Evolutionary conservation across 179 eudicot genomes (phyloP).

Genomic region (Pouteria campechiana): DNA sequence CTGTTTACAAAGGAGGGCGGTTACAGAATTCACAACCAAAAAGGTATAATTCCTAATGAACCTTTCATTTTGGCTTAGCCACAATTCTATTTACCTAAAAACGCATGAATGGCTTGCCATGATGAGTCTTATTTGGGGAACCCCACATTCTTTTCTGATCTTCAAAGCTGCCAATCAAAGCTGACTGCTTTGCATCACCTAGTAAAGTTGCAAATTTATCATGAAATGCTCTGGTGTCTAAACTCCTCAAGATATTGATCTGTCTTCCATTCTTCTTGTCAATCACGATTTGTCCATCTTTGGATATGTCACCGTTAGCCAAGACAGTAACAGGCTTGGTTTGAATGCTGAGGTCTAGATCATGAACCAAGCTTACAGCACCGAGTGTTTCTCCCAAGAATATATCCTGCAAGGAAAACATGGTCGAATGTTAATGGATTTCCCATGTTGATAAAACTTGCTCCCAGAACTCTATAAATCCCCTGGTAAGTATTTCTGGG

Average conservation of each 20-base stretch:
- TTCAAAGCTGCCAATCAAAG: slow-evolving; percentile 40
- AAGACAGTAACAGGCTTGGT: slow-evolving; percentile 28
- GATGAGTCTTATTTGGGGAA: slow-evolving; percentile 3
- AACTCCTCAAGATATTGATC: slow-evolving; percentile 28
- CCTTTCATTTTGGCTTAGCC: no score
- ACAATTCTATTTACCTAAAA: no score
- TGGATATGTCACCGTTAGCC: slow-evolving; percentile 40
- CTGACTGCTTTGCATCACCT: slow-evolving; percentile 48
- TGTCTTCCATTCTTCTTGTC: slow-evolving; percentile 31
- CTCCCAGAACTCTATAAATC: no score
- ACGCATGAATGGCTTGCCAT: no score
- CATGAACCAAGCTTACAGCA: slow-evolving; percentile 39
- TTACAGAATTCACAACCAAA: no score
- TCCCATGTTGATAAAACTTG: no score
- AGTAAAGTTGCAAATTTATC: slow-evolving; percentile 39
- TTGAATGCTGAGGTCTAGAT: slow-evolving; percentile 14
- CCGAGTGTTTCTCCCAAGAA: slow-evolving; percentile 81
- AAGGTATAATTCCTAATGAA: no score
- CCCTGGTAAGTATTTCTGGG: no score
- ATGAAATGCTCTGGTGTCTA: slow-evolving; percentile 36
- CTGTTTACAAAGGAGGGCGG: no score
- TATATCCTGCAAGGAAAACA: slow-evolving; percentile 33
- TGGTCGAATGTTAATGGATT: no score
- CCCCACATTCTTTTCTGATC: slow-evolving; percentile 47
- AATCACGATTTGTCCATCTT: slow-evolving; percentile 43